A percentile compares a stretch with the other conserved stretches of the same genome.
Conservation (phyloP, 345 rosid genomes). For the Mallotus nudiflorus region DNA sequence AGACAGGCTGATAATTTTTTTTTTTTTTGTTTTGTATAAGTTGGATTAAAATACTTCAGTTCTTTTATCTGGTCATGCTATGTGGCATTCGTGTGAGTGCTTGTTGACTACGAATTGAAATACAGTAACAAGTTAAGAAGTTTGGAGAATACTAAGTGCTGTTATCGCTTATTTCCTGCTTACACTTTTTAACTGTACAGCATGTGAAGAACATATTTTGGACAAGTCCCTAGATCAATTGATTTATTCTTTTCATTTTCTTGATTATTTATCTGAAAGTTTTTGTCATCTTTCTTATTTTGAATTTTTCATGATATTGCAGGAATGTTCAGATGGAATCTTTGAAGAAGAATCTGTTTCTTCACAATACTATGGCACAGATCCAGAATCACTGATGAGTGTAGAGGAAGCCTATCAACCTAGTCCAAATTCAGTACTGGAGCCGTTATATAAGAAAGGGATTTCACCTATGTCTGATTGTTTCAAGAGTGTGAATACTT, state of each 20-base stretch:
- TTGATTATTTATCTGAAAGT: not conserved
- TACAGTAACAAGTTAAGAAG: too few relatives aligned
- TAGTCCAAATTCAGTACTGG: slow-evolving; percentile 87
- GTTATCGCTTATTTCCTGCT: too few relatives aligned
- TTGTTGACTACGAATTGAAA: too few relatives aligned
- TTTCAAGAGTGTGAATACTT: slow-evolving; percentile 23
- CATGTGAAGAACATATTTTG: not conserved
- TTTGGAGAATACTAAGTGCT: too few relatives aligned
- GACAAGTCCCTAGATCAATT: not conserved
- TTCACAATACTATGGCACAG: slow-evolving; percentile 40
- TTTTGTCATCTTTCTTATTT: not conserved
- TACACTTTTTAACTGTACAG: too few relatives aligned
- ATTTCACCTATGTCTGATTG: slow-evolving; percentile 30
- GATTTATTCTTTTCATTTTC: not conserved
- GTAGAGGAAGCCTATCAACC: slow-evolving; percentile 59
- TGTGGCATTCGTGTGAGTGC: too few relatives aligned
- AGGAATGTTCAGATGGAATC: slow-evolving; percentile 31
- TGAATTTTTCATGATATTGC: slow-evolving; percentile 2
- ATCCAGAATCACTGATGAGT: slow-evolving; percentile 48
- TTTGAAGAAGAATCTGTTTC: slow-evolving; percentile 43
- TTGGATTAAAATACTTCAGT: too few relatives aligned
- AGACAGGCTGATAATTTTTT: too few relatives aligned
- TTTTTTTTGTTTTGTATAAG: too few relatives aligned
- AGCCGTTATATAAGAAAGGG: slow-evolving; percentile 41
- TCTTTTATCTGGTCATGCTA: too few relatives aligned